phyloP scores from a whole-genome alignment of 2,329 filamentous ascomycete genomes.

The Sporothrix brunneoviolacea region DNA sequence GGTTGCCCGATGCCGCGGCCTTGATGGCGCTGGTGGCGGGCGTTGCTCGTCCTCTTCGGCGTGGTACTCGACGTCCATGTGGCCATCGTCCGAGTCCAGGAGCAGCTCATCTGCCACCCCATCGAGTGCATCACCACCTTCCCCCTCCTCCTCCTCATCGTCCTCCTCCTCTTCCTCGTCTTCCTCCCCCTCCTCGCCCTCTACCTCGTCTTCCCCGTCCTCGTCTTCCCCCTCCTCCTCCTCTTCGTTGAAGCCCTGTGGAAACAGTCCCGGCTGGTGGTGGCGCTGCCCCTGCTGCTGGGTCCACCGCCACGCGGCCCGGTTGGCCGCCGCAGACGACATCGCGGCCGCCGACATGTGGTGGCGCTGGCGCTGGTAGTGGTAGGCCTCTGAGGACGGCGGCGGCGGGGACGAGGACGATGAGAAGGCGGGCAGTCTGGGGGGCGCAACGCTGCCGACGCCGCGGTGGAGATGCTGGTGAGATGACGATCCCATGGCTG shows the following conservation, averaged over 20 bases:
- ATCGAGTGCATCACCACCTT: neutral
- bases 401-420: conserved; percentile 8
- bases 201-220: conserved; percentile 11
- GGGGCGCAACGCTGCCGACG: neutral
- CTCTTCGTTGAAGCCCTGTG: conserved; percentile 19
- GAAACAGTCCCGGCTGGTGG: conserved; percentile 10
- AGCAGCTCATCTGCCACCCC: neutral
- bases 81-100: conserved; percentile 8
- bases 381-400: neutral
- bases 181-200: neutral
- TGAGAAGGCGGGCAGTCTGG: neutral
- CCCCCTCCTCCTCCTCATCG: neutral
- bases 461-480: neutral
- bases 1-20: neutral
- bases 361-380: conserved; percentile 8
- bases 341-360: conserved; percentile 11
- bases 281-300: conserved; percentile 13
- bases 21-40: neutral
- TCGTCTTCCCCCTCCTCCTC: conserved; percentile 8
- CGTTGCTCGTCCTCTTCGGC: neutral
- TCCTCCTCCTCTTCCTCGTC: neutral
- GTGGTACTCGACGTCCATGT: conserved; percentile 17
- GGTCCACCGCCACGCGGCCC: conserved; percentile 7
- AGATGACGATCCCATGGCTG: neutral
- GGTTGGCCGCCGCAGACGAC: conserved; percentile 10